phyloP scores from a whole-genome alignment of 139 green algal species.

The Auxenochlorella pyrenoidosa region DNA sequence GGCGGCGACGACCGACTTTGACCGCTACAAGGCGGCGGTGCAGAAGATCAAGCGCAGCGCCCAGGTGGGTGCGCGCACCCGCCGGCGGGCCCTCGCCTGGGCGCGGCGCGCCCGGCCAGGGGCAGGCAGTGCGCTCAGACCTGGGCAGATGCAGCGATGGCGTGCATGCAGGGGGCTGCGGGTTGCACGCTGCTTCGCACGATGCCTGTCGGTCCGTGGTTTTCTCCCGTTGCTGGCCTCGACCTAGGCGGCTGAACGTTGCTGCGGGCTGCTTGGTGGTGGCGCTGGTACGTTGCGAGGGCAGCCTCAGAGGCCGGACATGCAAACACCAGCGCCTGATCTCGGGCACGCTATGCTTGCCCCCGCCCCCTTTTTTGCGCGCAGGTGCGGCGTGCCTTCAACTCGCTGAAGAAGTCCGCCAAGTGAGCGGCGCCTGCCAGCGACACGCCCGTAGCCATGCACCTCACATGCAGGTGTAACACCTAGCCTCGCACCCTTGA shows the following conservation, averaged over 20 bases:
- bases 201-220: too few species aligned
- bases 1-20: slow-evolving; percentile 89
- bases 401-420: slow-evolving; percentile 80
- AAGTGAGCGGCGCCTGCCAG: slow-evolving; percentile 29
- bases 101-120: too few species aligned
- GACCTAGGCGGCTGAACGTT: too few species aligned
- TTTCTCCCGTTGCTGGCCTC: too few species aligned
- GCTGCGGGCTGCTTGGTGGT: too few species aligned
- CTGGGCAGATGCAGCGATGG: too few species aligned
- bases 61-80: slow-evolving; percentile 5
- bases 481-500: not conserved
- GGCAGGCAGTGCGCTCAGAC: not conserved
- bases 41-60: slow-evolving; percentile 72
- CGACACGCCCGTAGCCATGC: not conserved
- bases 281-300: too few species aligned
- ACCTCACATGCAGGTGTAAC: slow-evolving; percentile 1
- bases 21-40: slow-evolving; percentile 90
- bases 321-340: too few species aligned
- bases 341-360: not conserved
- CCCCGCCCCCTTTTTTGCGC: not conserved
- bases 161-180: too few species aligned
- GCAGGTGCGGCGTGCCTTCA: slow-evolving; percentile 60
- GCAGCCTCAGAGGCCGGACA: too few species aligned
- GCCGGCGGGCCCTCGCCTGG: too few species aligned
- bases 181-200: too few species aligned